These are phyloP conservation scores for Aspergillus cavernicola DNA, from an alignment of 495 filamentous ascomycete species.

Conservation along the genomic window DNA sequence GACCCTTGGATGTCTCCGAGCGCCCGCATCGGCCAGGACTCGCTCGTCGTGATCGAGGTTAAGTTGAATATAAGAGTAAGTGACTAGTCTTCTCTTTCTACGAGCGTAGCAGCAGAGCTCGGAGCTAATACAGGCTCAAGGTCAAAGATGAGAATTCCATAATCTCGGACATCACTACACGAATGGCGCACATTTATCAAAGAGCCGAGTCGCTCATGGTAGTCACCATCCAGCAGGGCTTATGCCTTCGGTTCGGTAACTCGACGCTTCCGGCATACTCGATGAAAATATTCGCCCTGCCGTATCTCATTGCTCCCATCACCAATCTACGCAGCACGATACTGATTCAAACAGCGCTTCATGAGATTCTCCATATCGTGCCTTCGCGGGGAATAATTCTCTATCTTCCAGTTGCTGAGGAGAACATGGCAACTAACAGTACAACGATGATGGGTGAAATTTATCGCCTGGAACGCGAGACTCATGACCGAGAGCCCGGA, in stretches of 20 bases:
- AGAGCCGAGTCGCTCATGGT: constrained; percentile 67
- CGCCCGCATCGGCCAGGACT: constrained; percentile 59
- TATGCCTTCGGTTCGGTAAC: constrained; percentile 70
- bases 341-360: constrained; percentile 67
- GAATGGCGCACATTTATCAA: constrained; percentile 69
- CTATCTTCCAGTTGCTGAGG: constrained; percentile 65
- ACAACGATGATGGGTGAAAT: constrained; percentile 67
- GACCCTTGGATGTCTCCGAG: constrained; percentile 48
- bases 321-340: constrained; percentile 80
- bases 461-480: constrained; percentile 50
- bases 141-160: constrained; percentile 42
- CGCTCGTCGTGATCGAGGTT: constrained; percentile 74
- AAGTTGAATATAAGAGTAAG: constrained; percentile 80
- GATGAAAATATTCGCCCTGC: constrained; percentile 70
- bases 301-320: constrained; percentile 62
- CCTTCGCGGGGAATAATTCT: constrained; percentile 63
- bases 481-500: constrained; percentile 30
- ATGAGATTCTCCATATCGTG: constrained; percentile 61
- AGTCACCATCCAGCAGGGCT: constrained; percentile 68
- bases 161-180: constrained; percentile 63
- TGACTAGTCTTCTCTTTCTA: constrained; percentile 7
- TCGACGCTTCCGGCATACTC: constrained; percentile 76
- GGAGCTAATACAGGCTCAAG: constrained; percentile 19
- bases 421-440: constrained; percentile 66
- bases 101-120: neutral